Evolutionary conservation across 2,329 filamentous ascomycete genomes (phyloP).

Genomic region (Alternaria arbusti): DNA sequence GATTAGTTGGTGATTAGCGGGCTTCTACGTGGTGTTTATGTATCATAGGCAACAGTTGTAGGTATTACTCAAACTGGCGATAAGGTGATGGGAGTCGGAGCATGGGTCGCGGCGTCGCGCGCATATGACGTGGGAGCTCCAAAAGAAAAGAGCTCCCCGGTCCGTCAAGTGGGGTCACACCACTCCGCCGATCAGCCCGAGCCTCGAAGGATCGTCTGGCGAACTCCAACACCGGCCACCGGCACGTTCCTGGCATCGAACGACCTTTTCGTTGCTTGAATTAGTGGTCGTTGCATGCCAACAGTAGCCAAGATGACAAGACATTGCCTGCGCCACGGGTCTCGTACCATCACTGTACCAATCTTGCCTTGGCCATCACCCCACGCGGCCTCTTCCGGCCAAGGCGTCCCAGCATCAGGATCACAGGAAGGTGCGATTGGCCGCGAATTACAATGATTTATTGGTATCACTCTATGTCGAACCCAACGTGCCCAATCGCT

Average conservation of each 20-base stretch:
- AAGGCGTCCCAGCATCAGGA: background rate
- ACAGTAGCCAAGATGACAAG: background rate
- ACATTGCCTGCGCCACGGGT: background rate
- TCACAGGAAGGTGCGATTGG: background rate
- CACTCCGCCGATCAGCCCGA: slow-evolving; percentile 9
- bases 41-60: background rate
- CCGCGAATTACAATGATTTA: background rate
- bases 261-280: background rate
- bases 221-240: background rate
- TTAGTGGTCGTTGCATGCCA: background rate
- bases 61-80: slow-evolving; percentile 5
- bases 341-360: background rate
- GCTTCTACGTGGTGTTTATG: background rate
- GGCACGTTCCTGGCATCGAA: background rate
- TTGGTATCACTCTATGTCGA: slow-evolving; percentile 5
- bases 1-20: background rate
- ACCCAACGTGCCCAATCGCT: background rate
- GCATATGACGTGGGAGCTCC: slow-evolving; percentile 25
- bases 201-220: slow-evolving; percentile 1
- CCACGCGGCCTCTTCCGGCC: background rate
- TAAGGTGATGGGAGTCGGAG: slow-evolving; percentile 14
- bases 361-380: slow-evolving; percentile 1
- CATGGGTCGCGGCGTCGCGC: slow-evolving; percentile 1
- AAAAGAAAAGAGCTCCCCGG: slow-evolving; percentile 22
- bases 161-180: slow-evolving; percentile 21